Conservation (phyloP, 2,329 filamentous ascomycete genomes). For the Verticillium longisporum region DNA sequence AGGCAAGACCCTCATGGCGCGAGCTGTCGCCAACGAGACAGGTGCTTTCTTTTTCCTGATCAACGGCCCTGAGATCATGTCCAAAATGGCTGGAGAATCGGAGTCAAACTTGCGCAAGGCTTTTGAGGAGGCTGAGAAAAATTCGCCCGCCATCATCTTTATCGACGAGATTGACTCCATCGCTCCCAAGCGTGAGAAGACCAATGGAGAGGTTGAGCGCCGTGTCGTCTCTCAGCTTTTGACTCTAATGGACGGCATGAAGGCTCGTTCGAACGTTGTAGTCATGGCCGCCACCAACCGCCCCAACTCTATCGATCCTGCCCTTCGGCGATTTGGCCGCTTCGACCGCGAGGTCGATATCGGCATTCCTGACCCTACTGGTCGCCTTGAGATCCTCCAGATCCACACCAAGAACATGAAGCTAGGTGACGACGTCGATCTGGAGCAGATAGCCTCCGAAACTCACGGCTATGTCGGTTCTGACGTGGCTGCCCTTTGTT, state of each 20-base stretch:
- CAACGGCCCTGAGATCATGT: slow-evolving; percentile 99
- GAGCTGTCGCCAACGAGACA: slow-evolving; percentile 97
- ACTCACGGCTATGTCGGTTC: slow-evolving; percentile 99
- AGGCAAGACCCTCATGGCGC: slow-evolving; percentile 98
- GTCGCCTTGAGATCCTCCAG: slow-evolving; percentile 96
- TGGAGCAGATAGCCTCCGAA: slow-evolving; percentile 93
- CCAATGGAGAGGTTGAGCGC: slow-evolving; percentile 96
- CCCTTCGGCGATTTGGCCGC: slow-evolving; percentile 93
- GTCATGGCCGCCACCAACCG: slow-evolving; percentile 99
- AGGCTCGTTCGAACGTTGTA: slow-evolving; percentile 95
- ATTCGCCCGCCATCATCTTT: slow-evolving; percentile 98
- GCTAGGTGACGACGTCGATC: slow-evolving; percentile 89
- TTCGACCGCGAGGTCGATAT: slow-evolving; percentile 99
- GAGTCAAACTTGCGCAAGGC: slow-evolving; percentile 97
- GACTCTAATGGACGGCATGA: slow-evolving; percentile 99
- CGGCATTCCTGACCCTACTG: slow-evolving; percentile 94
- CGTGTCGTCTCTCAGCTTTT: slow-evolving; percentile 94
- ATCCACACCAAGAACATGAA: slow-evolving; percentile 99
- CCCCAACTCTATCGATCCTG: slow-evolving; percentile 97
- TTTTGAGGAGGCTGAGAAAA: slow-evolving; percentile 99
- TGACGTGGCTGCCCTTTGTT: slow-evolving; percentile 96
- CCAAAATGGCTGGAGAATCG: slow-evolving; percentile 99
- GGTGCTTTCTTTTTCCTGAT: slow-evolving; percentile 99
- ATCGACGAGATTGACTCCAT: slow-evolving; percentile 99
- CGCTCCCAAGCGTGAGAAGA: slow-evolving; percentile 99